These are phyloP conservation scores for Phaeolepiota aurea DNA, from an alignment of 768 basidiomycete genomes.

Conservation along the genomic window DNA sequence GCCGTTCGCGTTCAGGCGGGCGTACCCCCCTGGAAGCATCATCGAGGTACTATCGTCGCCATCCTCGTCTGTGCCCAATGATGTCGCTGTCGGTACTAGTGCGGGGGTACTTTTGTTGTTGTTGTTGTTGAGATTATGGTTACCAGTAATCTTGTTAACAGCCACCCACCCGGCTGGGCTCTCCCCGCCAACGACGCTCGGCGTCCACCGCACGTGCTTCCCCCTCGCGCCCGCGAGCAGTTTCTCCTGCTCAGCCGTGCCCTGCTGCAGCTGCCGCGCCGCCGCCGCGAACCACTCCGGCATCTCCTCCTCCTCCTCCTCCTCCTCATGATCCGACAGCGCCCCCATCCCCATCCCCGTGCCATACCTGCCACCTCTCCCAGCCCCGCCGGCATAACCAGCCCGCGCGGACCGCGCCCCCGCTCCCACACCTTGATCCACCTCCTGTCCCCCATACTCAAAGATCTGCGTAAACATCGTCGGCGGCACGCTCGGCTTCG, in stretches of 20 bases:
- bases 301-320: conserved; percentile 7
- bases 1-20: neutral
- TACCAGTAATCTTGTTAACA: neutral
- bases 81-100: no score
- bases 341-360: neutral
- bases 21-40: neutral
- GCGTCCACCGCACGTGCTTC: conserved; percentile 1
- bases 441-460: conserved; percentile 18
- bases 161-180: neutral
- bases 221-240: neutral
- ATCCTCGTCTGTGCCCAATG: no score
- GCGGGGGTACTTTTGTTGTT: neutral
- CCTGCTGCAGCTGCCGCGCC: neutral
- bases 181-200: neutral
- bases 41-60: neutral
- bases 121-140: neutral
- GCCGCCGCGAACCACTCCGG: conserved; percentile 2
- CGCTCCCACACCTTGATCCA: conserved; percentile 9
- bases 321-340: conserved; percentile 10
- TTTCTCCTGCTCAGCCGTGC: conserved; percentile 1
- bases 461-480: conserved; percentile 29
- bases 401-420: neutral
- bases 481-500: conserved; percentile 30
- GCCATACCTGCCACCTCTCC: neutral
- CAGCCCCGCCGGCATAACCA: neutral